Percentiles rank a stretch among this genome's conserved stretches.
These are phyloP conservation scores for Entomortierella lignicola DNA, from an alignment of 192 early-diverging fungal species.

Conservation along the genomic window DNA sequence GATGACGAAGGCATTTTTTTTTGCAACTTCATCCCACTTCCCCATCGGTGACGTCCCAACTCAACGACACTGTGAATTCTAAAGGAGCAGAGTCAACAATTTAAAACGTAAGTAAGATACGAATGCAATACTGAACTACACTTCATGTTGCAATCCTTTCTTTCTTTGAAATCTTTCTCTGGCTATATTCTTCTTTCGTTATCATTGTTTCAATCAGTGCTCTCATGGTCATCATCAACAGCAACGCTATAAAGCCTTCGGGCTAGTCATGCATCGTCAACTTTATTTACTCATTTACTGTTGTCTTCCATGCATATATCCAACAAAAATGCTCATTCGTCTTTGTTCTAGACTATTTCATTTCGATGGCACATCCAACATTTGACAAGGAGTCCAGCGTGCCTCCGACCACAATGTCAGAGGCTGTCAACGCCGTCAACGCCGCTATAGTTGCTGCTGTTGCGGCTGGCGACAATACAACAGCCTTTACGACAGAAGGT, in stretches of 20 bases:
- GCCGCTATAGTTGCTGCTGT: slow-evolving; percentile 52
- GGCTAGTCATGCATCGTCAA: too few species aligned
- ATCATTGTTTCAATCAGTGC: too few species aligned
- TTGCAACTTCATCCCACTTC: neutral
- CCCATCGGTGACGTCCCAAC: slow-evolving; percentile 21
- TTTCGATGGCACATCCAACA: slow-evolving; percentile 32
- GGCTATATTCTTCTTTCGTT: too few species aligned
- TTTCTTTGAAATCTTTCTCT: neutral
- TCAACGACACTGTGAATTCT: neutral
- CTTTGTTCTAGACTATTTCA: too few species aligned
- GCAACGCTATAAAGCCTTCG: neutral
- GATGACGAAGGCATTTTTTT: neutral
- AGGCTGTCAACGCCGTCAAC: slow-evolving; percentile 46
- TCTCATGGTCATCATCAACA: neutral
- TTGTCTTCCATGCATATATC: neutral
- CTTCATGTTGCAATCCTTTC: neutral
- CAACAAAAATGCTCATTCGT: too few species aligned
- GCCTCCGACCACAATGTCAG: slow-evolving; percentile 41
- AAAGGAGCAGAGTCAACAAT: slow-evolving; percentile 6
- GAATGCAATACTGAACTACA: neutral
- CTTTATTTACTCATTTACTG: neutral
- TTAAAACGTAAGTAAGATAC: slow-evolving; percentile 5
- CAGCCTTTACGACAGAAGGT: slow-evolving; percentile 15
- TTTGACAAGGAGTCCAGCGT: slow-evolving; percentile 19
- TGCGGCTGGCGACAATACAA: slow-evolving; percentile 33